A percentile compares a stretch with the other conserved stretches of the same genome.
These are phyloP conservation scores for Moelleriella libera DNA, from an alignment of 2,329 filamentous ascomycete species.

Conservation along the genomic window DNA sequence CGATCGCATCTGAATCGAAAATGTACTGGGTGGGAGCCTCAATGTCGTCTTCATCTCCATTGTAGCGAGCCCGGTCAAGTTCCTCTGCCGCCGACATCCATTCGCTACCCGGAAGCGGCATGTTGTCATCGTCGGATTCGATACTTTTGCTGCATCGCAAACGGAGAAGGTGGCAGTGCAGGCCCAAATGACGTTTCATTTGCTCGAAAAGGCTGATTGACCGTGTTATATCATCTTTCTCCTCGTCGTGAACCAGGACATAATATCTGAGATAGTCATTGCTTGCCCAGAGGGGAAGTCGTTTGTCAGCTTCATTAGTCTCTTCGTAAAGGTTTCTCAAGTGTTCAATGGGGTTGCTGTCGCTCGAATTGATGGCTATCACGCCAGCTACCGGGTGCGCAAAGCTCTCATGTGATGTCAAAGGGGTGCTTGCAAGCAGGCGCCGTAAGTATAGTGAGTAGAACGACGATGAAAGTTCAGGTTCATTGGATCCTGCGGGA, in stretches of 20 bases:
- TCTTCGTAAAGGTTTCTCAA: slow-evolving; percentile 71
- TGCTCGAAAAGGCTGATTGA: slow-evolving; percentile 88
- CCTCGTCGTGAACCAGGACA: slow-evolving; percentile 91
- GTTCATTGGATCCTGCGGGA: slow-evolving; percentile 25
- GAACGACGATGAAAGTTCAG: slow-evolving; percentile 54
- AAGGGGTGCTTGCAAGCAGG: slow-evolving; percentile 63
- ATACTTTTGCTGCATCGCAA: slow-evolving; percentile 75
- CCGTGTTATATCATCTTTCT: slow-evolving; percentile 80
- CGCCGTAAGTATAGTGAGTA: slow-evolving; percentile 76
- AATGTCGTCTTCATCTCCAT: slow-evolving; percentile 53
- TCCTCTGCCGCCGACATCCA: slow-evolving; percentile 88
- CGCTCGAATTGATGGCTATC: slow-evolving; percentile 87
- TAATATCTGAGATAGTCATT: slow-evolving; percentile 92
- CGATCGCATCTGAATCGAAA: slow-evolving; percentile 82
- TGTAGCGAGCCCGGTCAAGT: slow-evolving; percentile 54
- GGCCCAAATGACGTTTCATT: slow-evolving; percentile 96
- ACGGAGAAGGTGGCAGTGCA: slow-evolving; percentile 86
- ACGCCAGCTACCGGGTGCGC: slow-evolving; percentile 88
- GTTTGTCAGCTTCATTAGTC: slow-evolving; percentile 62
- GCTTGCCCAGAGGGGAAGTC: slow-evolving; percentile 73
- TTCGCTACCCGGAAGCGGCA: slow-evolving; percentile 65
- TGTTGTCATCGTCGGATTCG: slow-evolving; percentile 82
- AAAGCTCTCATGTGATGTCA: slow-evolving; percentile 83
- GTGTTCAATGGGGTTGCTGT: slow-evolving; percentile 71
- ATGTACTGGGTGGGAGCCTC: slow-evolving; percentile 65